These are phyloP conservation scores for Penicillium desertorum DNA, from an alignment of 495 filamentous ascomycete genomes.

Conservation along the genomic window DNA sequence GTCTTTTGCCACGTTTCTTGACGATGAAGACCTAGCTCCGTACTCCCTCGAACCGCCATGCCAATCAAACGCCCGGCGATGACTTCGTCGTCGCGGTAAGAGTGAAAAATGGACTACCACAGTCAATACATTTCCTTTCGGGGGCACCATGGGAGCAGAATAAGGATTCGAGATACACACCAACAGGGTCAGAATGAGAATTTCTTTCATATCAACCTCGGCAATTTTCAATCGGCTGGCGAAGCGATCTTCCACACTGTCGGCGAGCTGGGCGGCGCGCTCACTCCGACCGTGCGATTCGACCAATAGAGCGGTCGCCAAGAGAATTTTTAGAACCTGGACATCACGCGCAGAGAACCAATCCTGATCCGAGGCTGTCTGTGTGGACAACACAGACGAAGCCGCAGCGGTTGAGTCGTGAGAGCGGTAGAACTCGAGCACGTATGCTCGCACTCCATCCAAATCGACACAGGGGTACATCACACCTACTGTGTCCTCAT, in stretches of 20 bases:
- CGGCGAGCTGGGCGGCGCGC: conserved; percentile 65
- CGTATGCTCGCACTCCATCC: conserved; percentile 53
- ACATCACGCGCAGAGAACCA: conserved; percentile 67
- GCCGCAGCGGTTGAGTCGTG: conserved; percentile 31
- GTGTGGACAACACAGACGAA: conserved; percentile 55
- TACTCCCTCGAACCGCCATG: conserved; percentile 65
- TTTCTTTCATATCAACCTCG: conserved; percentile 62
- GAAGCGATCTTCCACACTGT: conserved; percentile 65
- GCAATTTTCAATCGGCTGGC: conserved; percentile 64
- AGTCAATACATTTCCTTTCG: not conserved
- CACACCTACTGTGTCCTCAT: conserved; percentile 75
- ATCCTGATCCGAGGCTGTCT: conserved; percentile 45
- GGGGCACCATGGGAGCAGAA: not conserved
- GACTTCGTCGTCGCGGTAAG: conserved; percentile 74
- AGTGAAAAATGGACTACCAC: conserved; percentile 73
- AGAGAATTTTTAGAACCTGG: conserved; percentile 70
- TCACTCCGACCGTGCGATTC: conserved; percentile 76
- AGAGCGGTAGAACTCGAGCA: conserved; percentile 50
- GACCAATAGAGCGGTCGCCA: conserved; percentile 68
- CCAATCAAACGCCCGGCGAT: conserved; percentile 77
- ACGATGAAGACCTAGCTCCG: conserved; percentile 77
- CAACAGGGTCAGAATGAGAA: conserved; percentile 68
- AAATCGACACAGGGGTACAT: conserved; percentile 84
- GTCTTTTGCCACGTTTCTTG: conserved; percentile 67
- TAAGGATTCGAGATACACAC: conserved; percentile 39